A percentile compares a stretch with the other conserved stretches of the same genome.
phyloP scores from a whole-genome alignment of 2,329 filamentous ascomycete species.

The Botryosphaeria dothidea region DNA sequence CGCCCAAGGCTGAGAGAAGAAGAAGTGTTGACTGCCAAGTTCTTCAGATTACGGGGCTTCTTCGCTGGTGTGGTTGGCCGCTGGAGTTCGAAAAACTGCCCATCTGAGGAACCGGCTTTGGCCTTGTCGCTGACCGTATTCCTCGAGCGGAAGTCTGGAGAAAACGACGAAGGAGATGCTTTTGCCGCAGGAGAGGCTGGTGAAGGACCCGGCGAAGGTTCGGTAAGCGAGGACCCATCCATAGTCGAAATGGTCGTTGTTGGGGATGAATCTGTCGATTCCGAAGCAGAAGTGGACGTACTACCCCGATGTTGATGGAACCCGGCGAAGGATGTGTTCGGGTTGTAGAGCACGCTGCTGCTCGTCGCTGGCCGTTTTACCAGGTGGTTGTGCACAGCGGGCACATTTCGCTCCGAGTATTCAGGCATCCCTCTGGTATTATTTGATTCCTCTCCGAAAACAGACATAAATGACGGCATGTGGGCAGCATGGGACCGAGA shows the following conservation, averaged over 20 bases:
- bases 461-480: constrained; percentile 75
- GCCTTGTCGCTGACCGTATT: constrained; percentile 30
- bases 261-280: constrained; percentile 90
- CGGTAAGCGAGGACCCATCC: constrained; percentile 85
- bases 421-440: constrained; percentile 49
- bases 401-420: constrained; percentile 37
- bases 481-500: constrained; percentile 37
- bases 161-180: constrained; percentile 69
- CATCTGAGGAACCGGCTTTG: constrained; percentile 3
- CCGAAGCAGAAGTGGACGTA: constrained; percentile 75
- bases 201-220: constrained; percentile 87
- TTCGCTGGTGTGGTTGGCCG: constrained; percentile 58
- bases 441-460: constrained; percentile 64
- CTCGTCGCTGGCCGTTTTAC: constrained; percentile 37
- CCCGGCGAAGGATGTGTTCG: constrained; percentile 35
- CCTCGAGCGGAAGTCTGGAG: constrained; percentile 53
- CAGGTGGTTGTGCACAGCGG: constrained; percentile 31
- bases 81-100: constrained; percentile 57
- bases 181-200: constrained; percentile 84
- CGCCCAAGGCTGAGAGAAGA: constrained; percentile 49
- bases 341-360: constrained; percentile 33
- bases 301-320: constrained; percentile 73
- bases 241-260: constrained; percentile 92
- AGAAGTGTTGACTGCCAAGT: constrained; percentile 73
- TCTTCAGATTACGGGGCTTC: constrained; percentile 80